Evolutionary conservation across 169 alveolate genomes (phyloP).

Genomic region (Cryptosporidium meleagridis): DNA sequence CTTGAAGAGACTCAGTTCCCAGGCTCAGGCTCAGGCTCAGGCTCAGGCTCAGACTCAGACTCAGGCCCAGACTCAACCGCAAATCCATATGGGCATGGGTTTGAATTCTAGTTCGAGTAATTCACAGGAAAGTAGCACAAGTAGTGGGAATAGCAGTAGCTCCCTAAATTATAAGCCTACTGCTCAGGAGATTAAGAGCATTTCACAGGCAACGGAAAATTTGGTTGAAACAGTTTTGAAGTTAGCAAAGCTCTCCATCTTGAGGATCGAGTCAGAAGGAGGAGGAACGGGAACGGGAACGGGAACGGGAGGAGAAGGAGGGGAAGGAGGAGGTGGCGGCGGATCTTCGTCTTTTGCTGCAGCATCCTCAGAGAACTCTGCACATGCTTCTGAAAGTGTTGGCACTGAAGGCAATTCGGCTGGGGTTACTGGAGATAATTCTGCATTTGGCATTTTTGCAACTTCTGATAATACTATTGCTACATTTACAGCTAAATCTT

Average conservation of each 20-base stretch:
- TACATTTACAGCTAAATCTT: neutral
- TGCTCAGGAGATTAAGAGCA: constrained; percentile 21
- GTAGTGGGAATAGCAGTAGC: neutral
- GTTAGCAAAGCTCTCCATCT: constrained; percentile 41
- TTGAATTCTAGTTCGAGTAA: constrained; percentile 7
- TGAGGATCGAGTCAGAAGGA: constrained; percentile 12
- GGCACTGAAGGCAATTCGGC: neutral
- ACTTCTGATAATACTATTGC: neutral
- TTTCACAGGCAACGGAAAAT: constrained; percentile 52
- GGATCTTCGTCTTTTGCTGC: neutral
- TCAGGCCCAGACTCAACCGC: neutral
- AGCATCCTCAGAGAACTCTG: neutral
- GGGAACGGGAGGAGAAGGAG: neutral
- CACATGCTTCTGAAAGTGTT: neutral
- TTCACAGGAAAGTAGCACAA: neutral
- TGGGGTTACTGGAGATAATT: neutral
- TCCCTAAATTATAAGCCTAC: neutral
- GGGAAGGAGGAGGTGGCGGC: neutral
- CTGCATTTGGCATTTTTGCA: neutral
- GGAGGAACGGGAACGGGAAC: neutral
- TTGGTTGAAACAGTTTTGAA: constrained; percentile 27
- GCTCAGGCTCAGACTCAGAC: neutral
- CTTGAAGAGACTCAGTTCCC: constrained; percentile 12
- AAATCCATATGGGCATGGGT: neutral
- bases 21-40: neutral